Evolutionary conservation across 2,329 filamentous ascomycete genomes (phyloP).

Genomic region (Fusarium illudens): DNA sequence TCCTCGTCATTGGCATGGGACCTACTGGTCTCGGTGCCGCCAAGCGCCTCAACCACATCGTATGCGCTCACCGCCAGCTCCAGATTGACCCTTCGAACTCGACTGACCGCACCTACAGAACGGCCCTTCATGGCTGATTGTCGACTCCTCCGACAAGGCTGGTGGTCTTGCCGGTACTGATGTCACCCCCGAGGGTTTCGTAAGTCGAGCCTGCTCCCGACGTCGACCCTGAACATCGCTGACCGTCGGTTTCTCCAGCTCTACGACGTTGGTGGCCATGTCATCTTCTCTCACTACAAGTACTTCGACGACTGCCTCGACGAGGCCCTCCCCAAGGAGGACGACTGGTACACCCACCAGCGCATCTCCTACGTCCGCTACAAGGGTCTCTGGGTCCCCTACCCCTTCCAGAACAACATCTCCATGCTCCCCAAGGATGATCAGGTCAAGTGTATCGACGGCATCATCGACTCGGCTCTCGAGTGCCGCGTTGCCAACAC

Average conservation of each 20-base stretch:
- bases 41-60: constrained; percentile 96
- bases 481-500: constrained; percentile 85
- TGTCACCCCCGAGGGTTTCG: constrained; percentile 94
- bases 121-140: constrained; percentile 92
- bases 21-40: constrained; percentile 97
- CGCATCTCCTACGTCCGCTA: constrained; percentile 99
- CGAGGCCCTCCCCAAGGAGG: constrained; percentile 91
- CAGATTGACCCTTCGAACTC: constrained; percentile 31
- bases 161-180: constrained; percentile 97
- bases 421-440: constrained; percentile 98
- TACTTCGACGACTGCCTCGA: constrained; percentile 99
- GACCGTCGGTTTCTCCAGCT: constrained; percentile 64
- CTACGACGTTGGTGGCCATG: constrained; percentile 97
- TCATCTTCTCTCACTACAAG: constrained; percentile 99
- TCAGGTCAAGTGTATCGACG: constrained; percentile 92
- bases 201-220: constrained; percentile 63
- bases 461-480: constrained; percentile 92
- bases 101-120: constrained; percentile 64
- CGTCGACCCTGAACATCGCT: constrained; percentile 20
- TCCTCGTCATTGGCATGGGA: constrained; percentile 97
- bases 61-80: constrained; percentile 60
- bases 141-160: constrained; percentile 90
- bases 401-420: constrained; percentile 99
- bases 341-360: constrained; percentile 98
- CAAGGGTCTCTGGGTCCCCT: constrained; percentile 96